Conservation (phyloP, 164 flowering plant genomes). For the Berberis vulgaris region DNA sequence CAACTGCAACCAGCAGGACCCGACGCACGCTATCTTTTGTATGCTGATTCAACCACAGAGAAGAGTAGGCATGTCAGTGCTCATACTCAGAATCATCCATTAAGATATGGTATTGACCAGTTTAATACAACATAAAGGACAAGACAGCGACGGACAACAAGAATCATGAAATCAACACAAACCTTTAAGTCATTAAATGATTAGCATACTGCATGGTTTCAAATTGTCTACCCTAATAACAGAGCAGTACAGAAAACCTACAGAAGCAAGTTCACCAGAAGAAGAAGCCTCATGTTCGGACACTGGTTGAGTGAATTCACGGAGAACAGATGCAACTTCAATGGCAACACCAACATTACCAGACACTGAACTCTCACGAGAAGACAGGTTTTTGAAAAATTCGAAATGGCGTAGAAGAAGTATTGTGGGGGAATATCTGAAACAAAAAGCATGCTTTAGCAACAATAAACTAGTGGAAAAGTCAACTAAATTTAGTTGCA, state of each 20-base stretch:
- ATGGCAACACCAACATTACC: slow-evolving; percentile 61
- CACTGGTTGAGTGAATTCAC: slow-evolving; percentile 58
- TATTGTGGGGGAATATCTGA: slow-evolving; percentile 77
- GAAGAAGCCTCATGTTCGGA: slow-evolving; percentile 25
- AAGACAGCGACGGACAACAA: too few species aligned
- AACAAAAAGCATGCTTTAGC: slow-evolving; percentile 3
- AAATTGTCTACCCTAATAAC: not conserved
- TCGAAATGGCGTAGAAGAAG: slow-evolving; percentile 90
- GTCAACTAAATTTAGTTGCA: too few species aligned
- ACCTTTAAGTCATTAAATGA: too few species aligned
- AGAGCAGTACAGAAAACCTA: slow-evolving; percentile 6
- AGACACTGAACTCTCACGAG: slow-evolving; percentile 53
- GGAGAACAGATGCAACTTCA: slow-evolving; percentile 76
- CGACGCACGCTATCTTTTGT: slow-evolving; percentile 23
- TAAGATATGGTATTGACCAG: too few species aligned
- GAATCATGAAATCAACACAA: too few species aligned
- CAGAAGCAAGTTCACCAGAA: slow-evolving; percentile 24
- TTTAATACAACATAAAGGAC: too few species aligned
- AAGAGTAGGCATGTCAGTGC: slow-evolving; percentile 5
- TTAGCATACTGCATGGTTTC: too few species aligned
- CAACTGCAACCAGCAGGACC: slow-evolving; percentile 68
- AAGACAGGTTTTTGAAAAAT: slow-evolving; percentile 43
- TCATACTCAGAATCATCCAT: too few species aligned
- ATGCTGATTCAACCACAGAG: slow-evolving; percentile 21
- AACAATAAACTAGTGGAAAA: not conserved